These are phyloP conservation scores for Mycena chlorophos DNA, from an alignment of 768 basidiomycete genomes.

Conservation along the genomic window DNA sequence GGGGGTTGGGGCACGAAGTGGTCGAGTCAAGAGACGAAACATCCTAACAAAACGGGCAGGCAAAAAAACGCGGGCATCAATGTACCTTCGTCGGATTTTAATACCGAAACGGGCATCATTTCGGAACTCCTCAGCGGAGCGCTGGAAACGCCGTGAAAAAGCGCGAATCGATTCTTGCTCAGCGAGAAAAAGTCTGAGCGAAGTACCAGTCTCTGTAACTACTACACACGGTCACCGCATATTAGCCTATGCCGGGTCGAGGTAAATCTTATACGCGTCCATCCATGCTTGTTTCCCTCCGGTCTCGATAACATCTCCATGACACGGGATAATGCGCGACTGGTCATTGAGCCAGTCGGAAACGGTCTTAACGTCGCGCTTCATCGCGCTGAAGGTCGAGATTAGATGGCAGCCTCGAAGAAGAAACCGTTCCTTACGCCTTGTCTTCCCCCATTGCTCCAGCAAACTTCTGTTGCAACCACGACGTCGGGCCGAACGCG, in stretches of 20 bases:
- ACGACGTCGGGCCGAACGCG: constrained; percentile 35
- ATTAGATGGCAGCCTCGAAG: not conserved
- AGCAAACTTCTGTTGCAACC: constrained; percentile 34
- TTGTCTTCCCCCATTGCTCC: constrained; percentile 38
- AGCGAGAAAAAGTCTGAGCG: too few relatives aligned
- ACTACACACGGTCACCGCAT: not conserved
- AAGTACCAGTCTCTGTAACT: too few relatives aligned
- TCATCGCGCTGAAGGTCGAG: constrained; percentile 52
- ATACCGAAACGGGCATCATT: too few relatives aligned
- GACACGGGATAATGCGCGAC: constrained; percentile 70
- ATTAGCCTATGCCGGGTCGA: constrained; percentile 13
- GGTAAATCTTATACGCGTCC: constrained; percentile 29
- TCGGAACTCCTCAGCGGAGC: too few relatives aligned
- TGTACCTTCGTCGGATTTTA: too few relatives aligned
- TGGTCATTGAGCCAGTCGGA: constrained; percentile 65
- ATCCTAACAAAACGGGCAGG: constrained; percentile 24
- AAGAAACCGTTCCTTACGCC: constrained; percentile 33
- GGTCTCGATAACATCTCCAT: constrained; percentile 57
- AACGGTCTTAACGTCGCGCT: constrained; percentile 62
- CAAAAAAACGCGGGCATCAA: constrained; percentile 3
- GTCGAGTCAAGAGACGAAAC: constrained; percentile 29
- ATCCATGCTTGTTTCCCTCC: constrained; percentile 45
- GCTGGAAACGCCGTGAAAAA: not conserved
- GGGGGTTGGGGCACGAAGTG: constrained; percentile 26
- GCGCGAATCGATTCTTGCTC: too few relatives aligned